These are phyloP conservation scores for Hypoxylon trugodes DNA, from an alignment of 495 filamentous ascomycete genomes.

Conservation along the genomic window DNA sequence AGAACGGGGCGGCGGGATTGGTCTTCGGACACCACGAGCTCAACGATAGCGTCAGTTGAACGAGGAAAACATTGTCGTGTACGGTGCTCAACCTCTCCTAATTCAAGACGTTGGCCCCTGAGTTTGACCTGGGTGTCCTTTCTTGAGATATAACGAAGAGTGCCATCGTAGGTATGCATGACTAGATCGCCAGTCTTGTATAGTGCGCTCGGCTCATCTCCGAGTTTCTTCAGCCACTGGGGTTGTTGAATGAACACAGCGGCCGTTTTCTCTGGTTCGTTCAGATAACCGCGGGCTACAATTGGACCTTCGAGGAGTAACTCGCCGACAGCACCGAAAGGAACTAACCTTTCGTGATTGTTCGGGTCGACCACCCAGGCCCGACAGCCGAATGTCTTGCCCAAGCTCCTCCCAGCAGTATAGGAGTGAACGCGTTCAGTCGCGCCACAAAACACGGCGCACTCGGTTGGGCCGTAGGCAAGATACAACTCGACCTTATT, in stretches of 20 bases:
- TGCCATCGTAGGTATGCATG: conserved; percentile 55
- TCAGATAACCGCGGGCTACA: conserved; percentile 55
- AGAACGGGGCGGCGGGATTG: too few species aligned
- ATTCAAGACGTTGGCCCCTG: conserved; percentile 50
- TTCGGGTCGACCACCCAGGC: conserved; percentile 40
- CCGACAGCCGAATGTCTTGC: background rate
- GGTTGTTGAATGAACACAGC: conserved; percentile 47
- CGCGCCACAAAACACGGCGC: background rate
- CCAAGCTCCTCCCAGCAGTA: background rate
- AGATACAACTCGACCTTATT: background rate
- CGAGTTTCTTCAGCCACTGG: conserved; percentile 38
- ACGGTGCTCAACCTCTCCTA: conserved; percentile 48
- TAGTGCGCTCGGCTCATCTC: conserved; percentile 17
- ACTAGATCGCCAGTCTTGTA: conserved; percentile 65
- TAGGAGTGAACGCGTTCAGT: background rate
- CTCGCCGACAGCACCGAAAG: conserved; percentile 58
- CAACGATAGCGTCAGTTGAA: too few species aligned
- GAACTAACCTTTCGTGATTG: conserved; percentile 56
- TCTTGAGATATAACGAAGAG: conserved; percentile 41
- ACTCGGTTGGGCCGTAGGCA: background rate
- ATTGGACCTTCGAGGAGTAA: conserved; percentile 54
- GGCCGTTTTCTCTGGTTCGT: conserved; percentile 47
- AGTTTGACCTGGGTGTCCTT: conserved; percentile 56
- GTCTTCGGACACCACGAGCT: too few species aligned
- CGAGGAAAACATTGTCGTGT: too few species aligned